These are phyloP conservation scores for Cyclocybe cylindracea DNA, from an alignment of 768 basidiomycete genomes.

Conservation along the genomic window DNA sequence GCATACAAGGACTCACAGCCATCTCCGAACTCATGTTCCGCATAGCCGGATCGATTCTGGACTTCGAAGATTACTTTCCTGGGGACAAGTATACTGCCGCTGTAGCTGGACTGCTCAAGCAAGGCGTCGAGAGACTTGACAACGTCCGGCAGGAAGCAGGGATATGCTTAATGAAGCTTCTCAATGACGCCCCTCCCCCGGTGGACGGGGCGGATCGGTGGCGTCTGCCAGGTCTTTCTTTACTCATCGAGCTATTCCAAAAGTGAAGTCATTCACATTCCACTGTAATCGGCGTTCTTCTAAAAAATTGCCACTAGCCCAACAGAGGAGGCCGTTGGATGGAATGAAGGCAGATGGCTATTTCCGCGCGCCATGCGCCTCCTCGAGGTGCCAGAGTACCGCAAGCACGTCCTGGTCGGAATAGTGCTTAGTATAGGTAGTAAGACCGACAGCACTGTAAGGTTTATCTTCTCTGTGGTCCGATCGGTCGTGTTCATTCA, in stretches of 20 bases:
- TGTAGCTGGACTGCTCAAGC: constrained; percentile 76
- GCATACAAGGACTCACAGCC: constrained; percentile 63
- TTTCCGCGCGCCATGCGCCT: constrained; percentile 74
- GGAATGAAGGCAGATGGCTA: constrained; percentile 75
- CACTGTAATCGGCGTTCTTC: background rate
- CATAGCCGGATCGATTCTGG: constrained; percentile 37
- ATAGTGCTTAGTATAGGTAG: constrained; percentile 80
- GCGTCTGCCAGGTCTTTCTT: constrained; percentile 47
- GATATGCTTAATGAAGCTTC: constrained; percentile 51
- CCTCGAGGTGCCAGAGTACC: constrained; percentile 63
- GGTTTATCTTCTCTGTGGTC: constrained; percentile 23
- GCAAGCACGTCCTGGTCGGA: constrained; percentile 63
- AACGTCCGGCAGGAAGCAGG: constrained; percentile 86
- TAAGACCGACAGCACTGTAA: constrained; percentile 83
- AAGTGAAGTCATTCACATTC: constrained; percentile 34
- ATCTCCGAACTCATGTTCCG: constrained; percentile 53
- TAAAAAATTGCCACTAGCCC: constrained; percentile 5
- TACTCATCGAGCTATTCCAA: constrained; percentile 56
- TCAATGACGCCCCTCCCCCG: constrained; percentile 47
- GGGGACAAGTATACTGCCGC: constrained; percentile 54
- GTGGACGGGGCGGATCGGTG: constrained; percentile 43
- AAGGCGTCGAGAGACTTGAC: constrained; percentile 88
- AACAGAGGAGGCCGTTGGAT: constrained; percentile 38
- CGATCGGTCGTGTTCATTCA: constrained; percentile 1
- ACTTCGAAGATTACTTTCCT: constrained; percentile 63